Evolutionary conservation across 306 rosid genomes (phyloP).

Genomic region (Fragaria vesca): DNA sequence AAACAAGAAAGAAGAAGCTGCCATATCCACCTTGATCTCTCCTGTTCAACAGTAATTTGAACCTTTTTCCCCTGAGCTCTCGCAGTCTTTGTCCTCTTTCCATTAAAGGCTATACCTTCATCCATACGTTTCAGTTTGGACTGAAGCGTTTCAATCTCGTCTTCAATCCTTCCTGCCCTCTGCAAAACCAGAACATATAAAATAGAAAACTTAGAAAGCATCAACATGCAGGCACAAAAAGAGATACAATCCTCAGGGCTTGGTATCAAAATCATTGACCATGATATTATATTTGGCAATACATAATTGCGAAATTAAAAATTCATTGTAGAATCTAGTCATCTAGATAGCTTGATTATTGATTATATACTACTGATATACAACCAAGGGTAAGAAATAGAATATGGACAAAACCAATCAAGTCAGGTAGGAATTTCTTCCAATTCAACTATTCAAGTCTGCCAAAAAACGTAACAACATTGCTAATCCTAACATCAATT

Average conservation of each 20-base stretch:
- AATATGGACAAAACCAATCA: neutral
- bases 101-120: constrained; percentile 59
- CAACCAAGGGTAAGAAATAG: neutral
- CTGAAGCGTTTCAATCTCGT: constrained; percentile 83
- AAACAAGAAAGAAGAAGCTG: constrained; percentile 14
- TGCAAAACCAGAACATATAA: constrained; percentile 26
- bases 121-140: constrained; percentile 77
- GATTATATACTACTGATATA: neutral
- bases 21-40: constrained; percentile 64
- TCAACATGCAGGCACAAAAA: neutral
- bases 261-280: too few species aligned
- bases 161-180: constrained; percentile 90
- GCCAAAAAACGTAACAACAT: neutral
- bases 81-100: constrained; percentile 76
- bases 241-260: neutral
- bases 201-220: neutral
- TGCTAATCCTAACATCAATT: neutral
- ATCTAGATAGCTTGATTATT: neutral
- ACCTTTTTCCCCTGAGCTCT: constrained; percentile 90
- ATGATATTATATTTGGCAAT: neutral
- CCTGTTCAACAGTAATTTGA: constrained; percentile 81
- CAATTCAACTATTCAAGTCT: neutral
- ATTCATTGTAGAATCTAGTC: neutral
- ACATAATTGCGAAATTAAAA: neutral
- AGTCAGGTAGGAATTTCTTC: too few species aligned